These are phyloP conservation scores for Mitragyna speciosa DNA, from an alignment of 257 asterid species.

Conservation along the genomic window DNA sequence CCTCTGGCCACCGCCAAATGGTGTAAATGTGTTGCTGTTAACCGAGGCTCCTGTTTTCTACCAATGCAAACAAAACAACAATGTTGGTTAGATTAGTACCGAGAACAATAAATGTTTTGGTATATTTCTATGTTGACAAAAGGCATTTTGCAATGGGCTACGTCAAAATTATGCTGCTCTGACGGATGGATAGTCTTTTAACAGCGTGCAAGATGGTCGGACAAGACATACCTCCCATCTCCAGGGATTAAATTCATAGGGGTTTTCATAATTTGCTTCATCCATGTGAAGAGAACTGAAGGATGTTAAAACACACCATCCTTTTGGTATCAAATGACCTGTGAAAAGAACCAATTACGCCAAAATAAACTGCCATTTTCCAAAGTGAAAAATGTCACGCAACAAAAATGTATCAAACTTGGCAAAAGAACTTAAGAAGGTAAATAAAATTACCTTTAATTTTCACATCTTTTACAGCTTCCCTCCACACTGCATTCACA, in stretches of 20 bases:
- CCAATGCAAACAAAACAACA: not conserved
- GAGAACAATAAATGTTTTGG: not conserved
- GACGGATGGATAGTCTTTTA: no score
- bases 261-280: slow-evolving; percentile 64
- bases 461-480: slow-evolving; percentile 84
- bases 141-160: slow-evolving; percentile 4
- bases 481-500: slow-evolving; percentile 97
- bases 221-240: slow-evolving; percentile 76
- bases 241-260: slow-evolving; percentile 83
- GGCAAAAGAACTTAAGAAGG: not conserved
- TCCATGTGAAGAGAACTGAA: slow-evolving; percentile 91
- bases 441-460: slow-evolving; percentile 55
- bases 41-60: slow-evolving; percentile 51
- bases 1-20: slow-evolving; percentile 98
- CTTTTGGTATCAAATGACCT: slow-evolving; percentile 93
- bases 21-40: slow-evolving; percentile 67
- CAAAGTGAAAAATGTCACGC: not conserved
- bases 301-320: slow-evolving; percentile 85
- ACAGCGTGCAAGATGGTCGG: not conserved
- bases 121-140: not conserved
- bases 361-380: not conserved
- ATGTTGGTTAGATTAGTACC: not conserved
- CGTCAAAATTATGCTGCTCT: no score
- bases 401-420: not conserved
- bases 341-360: slow-evolving; percentile 8